Base-by-base conservation (phyloP, 2,329 filamentous ascomycete species). In the Aspergillus tamarii region DNA sequence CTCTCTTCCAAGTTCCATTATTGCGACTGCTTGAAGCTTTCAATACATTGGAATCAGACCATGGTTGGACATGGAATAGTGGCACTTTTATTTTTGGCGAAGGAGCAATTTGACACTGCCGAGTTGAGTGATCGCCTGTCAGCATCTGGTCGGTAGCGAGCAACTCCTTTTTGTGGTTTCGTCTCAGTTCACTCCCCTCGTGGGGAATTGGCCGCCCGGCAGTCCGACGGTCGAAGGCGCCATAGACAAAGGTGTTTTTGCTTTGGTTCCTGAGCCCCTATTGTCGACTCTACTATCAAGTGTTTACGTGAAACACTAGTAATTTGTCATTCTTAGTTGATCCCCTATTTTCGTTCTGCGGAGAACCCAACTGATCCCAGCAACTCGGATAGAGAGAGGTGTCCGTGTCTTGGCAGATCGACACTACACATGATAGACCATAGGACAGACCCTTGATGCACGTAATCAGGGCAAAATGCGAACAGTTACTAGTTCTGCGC, bases 321-420 rank as follows among this genome's bases (percentile, higher is more conserved):
- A n/a, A 60, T 60, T 60, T 60, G 58, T 60, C 58, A 60, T 30
- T 32, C 23, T 28, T 39, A 28, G 58, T 32, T 26, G 32, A 60
- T 60, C 48, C 23, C 48, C 48, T 60, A 54, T 60, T 60, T 60
- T 54, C 26, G 57, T 28, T 26, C 43, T 59, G 45, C n/a, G 34
- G 58, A 41, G 34, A 54, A 39, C 32, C 36, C 36, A 36, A 30
- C 4, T 26, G 28, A 59, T 28, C 57, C 57, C 58, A 41, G 48
- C 58, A 41, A 60, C 39, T 28, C n/a, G 58, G 58, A 21, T 53
- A 60, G 23, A 26, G 19, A 41, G 46, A 50, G 48, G 34, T 16
- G 34, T 53, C 19, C 6, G 52, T 39, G 52, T n/a, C 52, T 55
- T 55, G 52, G 52, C 52, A 39, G 52, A 55, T 55, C 52, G 39